phyloP scores from a whole-genome alignment of 169 alveolate genomes.

The Eimeria sp. region DNA sequence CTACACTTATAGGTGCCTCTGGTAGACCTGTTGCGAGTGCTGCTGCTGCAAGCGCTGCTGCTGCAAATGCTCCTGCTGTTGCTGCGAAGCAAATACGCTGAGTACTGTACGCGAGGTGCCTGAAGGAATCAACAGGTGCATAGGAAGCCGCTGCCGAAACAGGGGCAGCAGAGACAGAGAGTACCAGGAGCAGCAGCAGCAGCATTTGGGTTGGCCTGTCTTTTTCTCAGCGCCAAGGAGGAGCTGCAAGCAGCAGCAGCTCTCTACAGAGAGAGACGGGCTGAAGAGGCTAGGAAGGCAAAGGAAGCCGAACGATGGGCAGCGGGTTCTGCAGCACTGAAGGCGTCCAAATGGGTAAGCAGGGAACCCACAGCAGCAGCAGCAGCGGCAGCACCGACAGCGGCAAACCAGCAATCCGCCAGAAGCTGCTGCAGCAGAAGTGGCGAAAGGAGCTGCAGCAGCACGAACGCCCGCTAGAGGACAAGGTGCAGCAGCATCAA shows the following conservation, averaged over 20 bases:
- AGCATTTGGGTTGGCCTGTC: background rate
- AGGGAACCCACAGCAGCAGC: background rate
- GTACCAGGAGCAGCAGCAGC: background rate
- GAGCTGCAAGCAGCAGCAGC: background rate
- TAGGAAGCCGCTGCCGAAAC: too few relatives aligned
- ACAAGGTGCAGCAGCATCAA: too few relatives aligned
- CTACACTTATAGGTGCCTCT: background rate
- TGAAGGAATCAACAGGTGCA: too few relatives aligned
- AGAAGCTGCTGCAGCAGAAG: background rate
- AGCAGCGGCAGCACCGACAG: background rate
- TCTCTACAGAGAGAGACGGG: conserved; percentile 1
- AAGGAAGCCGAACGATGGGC: conserved; percentile 9
- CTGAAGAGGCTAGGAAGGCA: background rate
- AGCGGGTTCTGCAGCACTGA: conserved; percentile 25
- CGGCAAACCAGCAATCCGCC: background rate
- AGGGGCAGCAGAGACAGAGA: too few relatives aligned
- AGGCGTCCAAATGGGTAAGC: conserved; percentile 44
- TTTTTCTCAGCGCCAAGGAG: background rate
- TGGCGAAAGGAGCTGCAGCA: background rate
- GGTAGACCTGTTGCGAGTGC: background rate
- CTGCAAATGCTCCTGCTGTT: background rate
- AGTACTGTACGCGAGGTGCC: too few relatives aligned
- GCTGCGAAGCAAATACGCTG: background rate
- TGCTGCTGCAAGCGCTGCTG: background rate
- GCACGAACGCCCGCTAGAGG: background rate